phyloP scores from a whole-genome alignment of 2,329 filamentous ascomycete species.

The Colletotrichum sojae region DNA sequence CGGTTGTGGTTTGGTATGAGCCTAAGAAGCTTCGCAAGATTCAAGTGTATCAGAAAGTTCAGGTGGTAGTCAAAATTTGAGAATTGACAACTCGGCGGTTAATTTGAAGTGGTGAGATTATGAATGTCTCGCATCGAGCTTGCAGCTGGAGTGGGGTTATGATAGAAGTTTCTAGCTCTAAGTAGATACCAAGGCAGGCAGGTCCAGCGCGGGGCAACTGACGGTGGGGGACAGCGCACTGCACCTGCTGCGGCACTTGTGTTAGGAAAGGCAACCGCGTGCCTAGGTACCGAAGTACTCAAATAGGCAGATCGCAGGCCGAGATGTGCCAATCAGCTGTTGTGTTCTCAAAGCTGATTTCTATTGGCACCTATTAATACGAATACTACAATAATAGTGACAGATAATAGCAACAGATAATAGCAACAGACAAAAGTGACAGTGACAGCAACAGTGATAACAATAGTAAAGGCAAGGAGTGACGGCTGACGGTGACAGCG shows the following conservation, averaged over 20 bases:
- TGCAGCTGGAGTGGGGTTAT: slow-evolving; percentile 23
- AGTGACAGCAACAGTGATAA: no score
- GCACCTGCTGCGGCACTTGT: not conserved
- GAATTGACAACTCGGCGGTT: not conserved
- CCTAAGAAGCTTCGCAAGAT: slow-evolving; percentile 14
- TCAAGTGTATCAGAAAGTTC: not conserved
- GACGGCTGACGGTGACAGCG: no score
- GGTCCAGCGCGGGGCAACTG: slow-evolving; percentile 22
- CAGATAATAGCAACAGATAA: no score
- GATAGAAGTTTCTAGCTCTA: slow-evolving; percentile 30
- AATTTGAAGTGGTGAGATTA: not conserved
- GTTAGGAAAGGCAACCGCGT: not conserved
- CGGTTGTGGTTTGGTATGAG: slow-evolving; percentile 21
- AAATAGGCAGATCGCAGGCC: not conserved
- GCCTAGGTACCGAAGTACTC: not conserved
- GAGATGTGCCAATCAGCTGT: slow-evolving; percentile 9
- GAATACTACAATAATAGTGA: no score
- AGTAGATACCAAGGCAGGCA: not conserved
- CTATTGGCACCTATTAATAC: no score
- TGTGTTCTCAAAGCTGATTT: not conserved
- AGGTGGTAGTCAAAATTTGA: not conserved
- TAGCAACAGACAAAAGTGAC: no score
- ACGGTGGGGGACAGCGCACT: slow-evolving; percentile 3
- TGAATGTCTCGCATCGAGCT: slow-evolving; percentile 12
- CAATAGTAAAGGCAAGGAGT: no score